Evolutionary conservation across 306 rosid genomes (phyloP).

Genomic region (Cicer pinnatifidum): DNA sequence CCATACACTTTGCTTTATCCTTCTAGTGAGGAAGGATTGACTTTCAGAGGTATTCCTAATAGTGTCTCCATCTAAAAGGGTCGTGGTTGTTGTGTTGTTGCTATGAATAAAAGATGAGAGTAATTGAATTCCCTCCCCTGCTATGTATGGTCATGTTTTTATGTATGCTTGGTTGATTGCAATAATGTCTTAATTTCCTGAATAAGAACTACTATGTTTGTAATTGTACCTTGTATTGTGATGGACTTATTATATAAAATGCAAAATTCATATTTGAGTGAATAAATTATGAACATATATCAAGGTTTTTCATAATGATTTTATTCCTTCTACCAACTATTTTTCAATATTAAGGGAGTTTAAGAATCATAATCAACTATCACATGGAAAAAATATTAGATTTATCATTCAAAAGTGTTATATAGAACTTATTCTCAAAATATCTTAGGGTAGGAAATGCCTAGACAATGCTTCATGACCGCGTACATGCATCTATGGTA

Average conservation of each 20-base stretch:
- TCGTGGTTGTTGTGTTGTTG: neutral
- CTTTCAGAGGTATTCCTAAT: slow-evolving; percentile 76
- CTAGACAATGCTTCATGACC: no score
- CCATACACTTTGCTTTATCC: slow-evolving; percentile 85
- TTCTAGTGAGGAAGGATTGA: slow-evolving; percentile 66
- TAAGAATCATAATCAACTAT: no score
- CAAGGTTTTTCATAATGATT: no score
- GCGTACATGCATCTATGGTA: no score
- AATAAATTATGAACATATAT: no score
- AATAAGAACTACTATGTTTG: slow-evolving; percentile 5
- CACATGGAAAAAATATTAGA: no score
- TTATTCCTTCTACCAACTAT: no score
- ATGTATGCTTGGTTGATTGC: slow-evolving; percentile 7
- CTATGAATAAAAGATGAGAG: slow-evolving; percentile 28
- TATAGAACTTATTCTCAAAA: no score
- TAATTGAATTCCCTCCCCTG: slow-evolving; percentile 8
- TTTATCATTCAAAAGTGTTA: no score
- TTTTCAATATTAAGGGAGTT: no score
- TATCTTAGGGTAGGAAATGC: no score
- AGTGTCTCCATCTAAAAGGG: slow-evolving; percentile 61
- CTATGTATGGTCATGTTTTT: neutral
- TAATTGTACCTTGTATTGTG: neutral
- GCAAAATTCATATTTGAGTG: neutral
- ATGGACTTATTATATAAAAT: no score
- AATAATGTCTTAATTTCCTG: neutral